Evolutionary conservation across 805 yeast species (phyloP), one percentile per base, ranked within the genome.

Genomic region (Candida vartiovaarae): DNA sequence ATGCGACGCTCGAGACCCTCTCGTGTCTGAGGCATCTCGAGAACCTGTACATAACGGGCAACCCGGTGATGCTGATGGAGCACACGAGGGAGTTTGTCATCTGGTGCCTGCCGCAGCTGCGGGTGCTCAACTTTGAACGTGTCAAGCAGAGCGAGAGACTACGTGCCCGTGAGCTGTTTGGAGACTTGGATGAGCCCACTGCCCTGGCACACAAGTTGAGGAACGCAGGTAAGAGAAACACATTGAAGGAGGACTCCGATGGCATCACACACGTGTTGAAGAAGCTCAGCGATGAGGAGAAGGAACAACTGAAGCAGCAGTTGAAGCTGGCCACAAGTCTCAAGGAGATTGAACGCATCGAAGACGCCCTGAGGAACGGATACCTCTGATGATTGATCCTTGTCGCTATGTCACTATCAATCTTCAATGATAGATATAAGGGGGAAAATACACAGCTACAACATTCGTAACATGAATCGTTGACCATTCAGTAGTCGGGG

Each of bases 281-380:
- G 31, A 76, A 71, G 46, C 66, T 86, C 52, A 67, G 80, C 2
- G 74, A 68, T 0, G 77, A 72, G 32, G 88, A 82, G 33, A 73
- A 69, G 44, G 60, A 62, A 10, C 62, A 64, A 38, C 62, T 90
- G 39, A 70, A 80, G 48, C 57, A 67, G 35, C 72, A 77, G 49
- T 66, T 90, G 44, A 69, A 71, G 41, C 66, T 64, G 30, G 95
- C 96, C 1, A 71, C 78, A 4, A 78, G 80, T 41, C 58, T 90
- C 45, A 84, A 75, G 5, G 96, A 90, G 49, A 84, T 89, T 6
- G 84, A 81, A 45, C 65, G 76, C 40, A 74, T 89, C 25, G 95
- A 87, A 58, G 66, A 63, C 27, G 67, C 76, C 23, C 63, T 84
- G 37, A 62, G 63, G 43, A 64, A 59, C 31, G 79, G 70, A 4